phyloP scores from a whole-genome alignment of 371 early-diverging fungal species.

The Dichotomocladium elegans region DNA sequence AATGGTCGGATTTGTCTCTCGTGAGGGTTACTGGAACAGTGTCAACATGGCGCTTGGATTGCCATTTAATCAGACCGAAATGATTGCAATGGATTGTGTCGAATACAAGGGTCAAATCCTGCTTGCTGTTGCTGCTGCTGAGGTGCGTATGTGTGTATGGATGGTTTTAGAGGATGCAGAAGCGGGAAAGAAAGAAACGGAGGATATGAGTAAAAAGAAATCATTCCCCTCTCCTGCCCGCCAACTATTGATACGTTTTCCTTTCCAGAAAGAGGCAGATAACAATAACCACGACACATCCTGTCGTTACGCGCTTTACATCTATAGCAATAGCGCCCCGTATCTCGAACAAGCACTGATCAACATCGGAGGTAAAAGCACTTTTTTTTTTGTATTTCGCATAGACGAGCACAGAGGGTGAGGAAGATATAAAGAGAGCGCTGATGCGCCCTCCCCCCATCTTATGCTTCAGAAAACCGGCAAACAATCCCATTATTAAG shows the following conservation, averaged over 20 bases:
- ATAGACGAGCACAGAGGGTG: too few species aligned
- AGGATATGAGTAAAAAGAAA: too few species aligned
- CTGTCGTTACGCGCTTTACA: slow-evolving; percentile 25
- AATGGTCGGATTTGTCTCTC: slow-evolving; percentile 36
- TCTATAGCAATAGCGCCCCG: slow-evolving; percentile 22
- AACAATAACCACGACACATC: slow-evolving; percentile 14
- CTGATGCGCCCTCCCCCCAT: too few species aligned
- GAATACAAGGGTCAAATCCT: slow-evolving; percentile 21
- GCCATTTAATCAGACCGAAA: slow-evolving; percentile 34
- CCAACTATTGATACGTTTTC: not conserved
- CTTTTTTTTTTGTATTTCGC: too few species aligned
- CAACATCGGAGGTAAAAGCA: slow-evolving; percentile 17
- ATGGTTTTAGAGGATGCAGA: not conserved
- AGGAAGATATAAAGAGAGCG: too few species aligned
- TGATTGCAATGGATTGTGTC: slow-evolving; percentile 41
- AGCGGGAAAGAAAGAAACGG: too few species aligned
- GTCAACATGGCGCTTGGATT: slow-evolving; percentile 31
- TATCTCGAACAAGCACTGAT: slow-evolving; percentile 40
- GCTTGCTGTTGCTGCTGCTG: slow-evolving; percentile 35
- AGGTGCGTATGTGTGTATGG: slow-evolving; percentile 11
- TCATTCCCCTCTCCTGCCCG: too few species aligned
- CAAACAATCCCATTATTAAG: slow-evolving; percentile 36
- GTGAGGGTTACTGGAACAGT: slow-evolving; percentile 48
- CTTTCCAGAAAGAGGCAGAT: slow-evolving; percentile 25
- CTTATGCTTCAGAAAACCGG: slow-evolving; percentile 15